These are phyloP conservation scores for Yamadazyma songkhlaensis DNA, from an alignment of 1,139 yeast species.

Conservation along the genomic window DNA sequence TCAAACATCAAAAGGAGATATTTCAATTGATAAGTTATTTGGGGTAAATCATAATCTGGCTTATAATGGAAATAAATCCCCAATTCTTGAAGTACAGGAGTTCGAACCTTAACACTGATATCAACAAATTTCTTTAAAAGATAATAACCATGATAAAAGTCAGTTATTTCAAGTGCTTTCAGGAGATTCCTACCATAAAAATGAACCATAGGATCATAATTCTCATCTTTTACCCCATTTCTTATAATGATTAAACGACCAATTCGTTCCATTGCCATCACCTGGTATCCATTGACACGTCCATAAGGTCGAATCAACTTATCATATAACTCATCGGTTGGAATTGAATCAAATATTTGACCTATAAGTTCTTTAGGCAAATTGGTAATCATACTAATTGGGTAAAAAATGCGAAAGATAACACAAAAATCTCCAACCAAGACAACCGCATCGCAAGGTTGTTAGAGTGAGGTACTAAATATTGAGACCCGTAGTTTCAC, in stretches of 20 bases:
- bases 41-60: not conserved
- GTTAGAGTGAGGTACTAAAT: too few relatives aligned
- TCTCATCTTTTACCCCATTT: not conserved
- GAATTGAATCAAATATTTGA: slow-evolving; percentile 10
- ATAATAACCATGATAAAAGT: slow-evolving; percentile 14
- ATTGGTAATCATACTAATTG: not conserved
- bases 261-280: slow-evolving; percentile 6
- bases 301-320: slow-evolving; percentile 13
- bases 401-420: too few relatives aligned
- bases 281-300: slow-evolving; percentile 2
- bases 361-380: slow-evolving; percentile 13
- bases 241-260: slow-evolving; percentile 6
- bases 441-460: too few relatives aligned
- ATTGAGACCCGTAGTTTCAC: too few relatives aligned
- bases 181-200: slow-evolving; percentile 10
- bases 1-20: slow-evolving; percentile 17
- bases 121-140: slow-evolving; percentile 7
- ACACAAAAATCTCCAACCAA: too few relatives aligned
- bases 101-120: too few relatives aligned
- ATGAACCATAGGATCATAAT: slow-evolving; percentile 10
- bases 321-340: slow-evolving; percentile 12
- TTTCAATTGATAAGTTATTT: slow-evolving; percentile 7
- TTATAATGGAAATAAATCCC: slow-evolving; percentile 11
- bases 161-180: slow-evolving; percentile 10
- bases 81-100: slow-evolving; percentile 16